Base-by-base conservation (phyloP, 305 asterid genomes). In the Fraxinus floribunda region DNA sequence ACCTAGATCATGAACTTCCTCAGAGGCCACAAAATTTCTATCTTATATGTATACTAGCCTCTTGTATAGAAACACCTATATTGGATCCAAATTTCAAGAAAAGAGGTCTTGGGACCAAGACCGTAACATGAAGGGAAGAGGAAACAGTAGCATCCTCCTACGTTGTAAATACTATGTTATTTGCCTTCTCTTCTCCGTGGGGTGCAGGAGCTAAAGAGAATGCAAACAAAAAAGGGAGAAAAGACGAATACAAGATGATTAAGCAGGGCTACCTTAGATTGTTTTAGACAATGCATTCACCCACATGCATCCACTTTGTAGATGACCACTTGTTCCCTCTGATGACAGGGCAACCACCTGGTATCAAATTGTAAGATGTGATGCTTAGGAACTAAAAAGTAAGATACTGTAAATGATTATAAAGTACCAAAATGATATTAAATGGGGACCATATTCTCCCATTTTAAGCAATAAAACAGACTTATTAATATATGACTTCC, bases 311-410 rank as follows among this genome's bases (percentile, higher is more conserved):
- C 92, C 92, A 89, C 89, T 89, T 89, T 0, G 92, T 89, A 70
- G 91, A 82, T 64, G 92, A 89, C 92, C 92, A 89, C 81, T 89
- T 89, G 76, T 89, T 89, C 88, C 92, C 92, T 78, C 68, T 80
- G 66, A 89, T 86, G 49, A 89, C 92, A 75, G 92, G 91, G 83
- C 92, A 89, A 73, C 92, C 90, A 32, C 92, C 92, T 89, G 89
- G 18, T 49, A 85, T 57, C 55, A 79, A 78, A 82, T 18, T 30
- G 75, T 18, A 73, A 49, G 80, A 77, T 26, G 75, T 6, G 9
- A 68, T 26, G 29, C 78, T 78, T 32, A 71, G 39, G 73, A 76
- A 60, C 26, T 52, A 18, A 46, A 29, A 81, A 52, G 34, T 30
- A 64, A 11, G 38, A 57, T 85, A 49, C 32, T 73, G 34, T 62